phyloP scores from a whole-genome alignment of 441 rosid genomes.

The Francoa sonchifolia region DNA sequence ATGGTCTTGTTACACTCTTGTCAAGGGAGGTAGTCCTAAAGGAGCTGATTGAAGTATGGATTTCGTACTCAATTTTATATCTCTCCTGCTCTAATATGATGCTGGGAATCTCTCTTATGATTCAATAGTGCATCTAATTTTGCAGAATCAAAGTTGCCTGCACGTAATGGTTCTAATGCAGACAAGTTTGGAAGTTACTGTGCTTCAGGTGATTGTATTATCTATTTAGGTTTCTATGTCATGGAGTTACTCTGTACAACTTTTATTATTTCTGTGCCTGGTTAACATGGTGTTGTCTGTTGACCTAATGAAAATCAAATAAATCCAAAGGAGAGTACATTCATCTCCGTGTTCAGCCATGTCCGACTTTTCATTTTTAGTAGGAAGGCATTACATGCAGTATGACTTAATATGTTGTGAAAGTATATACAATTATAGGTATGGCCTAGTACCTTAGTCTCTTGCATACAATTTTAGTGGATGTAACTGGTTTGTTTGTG shows the following conservation, averaged over 20 bases:
- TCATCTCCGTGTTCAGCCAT: no score
- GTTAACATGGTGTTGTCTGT: not conserved
- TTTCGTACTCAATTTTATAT: slow-evolving; percentile 10
- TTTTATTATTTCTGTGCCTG: not conserved
- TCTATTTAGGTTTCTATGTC: slow-evolving; percentile 8
- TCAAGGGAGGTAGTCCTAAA: slow-evolving; percentile 58
- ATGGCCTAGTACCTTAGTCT: not conserved
- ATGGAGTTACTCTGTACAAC: not conserved
- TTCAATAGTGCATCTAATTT: slow-evolving; percentile 13
- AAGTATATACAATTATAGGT: not conserved
- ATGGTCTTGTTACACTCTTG: slow-evolving; percentile 60
- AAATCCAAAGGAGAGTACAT: no score
- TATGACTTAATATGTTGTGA: not conserved
- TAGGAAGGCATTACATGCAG: not conserved
- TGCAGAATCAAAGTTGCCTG: slow-evolving; percentile 55
- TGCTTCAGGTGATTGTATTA: slow-evolving; percentile 58
- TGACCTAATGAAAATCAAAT: not conserved
- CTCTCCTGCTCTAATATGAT: slow-evolving; percentile 6
- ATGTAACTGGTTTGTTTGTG: slow-evolving; percentile 5
- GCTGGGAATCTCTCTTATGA: slow-evolving; percentile 6
- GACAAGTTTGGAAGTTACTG: slow-evolving; percentile 46
- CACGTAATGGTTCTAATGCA: slow-evolving; percentile 69
- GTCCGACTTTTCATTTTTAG: no score
- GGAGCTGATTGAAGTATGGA: slow-evolving; percentile 69
- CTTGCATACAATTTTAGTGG: not conserved